phyloP scores from a whole-genome alignment of 2,329 filamentous ascomycete genomes.

The Pseudomassariella vexata region DNA sequence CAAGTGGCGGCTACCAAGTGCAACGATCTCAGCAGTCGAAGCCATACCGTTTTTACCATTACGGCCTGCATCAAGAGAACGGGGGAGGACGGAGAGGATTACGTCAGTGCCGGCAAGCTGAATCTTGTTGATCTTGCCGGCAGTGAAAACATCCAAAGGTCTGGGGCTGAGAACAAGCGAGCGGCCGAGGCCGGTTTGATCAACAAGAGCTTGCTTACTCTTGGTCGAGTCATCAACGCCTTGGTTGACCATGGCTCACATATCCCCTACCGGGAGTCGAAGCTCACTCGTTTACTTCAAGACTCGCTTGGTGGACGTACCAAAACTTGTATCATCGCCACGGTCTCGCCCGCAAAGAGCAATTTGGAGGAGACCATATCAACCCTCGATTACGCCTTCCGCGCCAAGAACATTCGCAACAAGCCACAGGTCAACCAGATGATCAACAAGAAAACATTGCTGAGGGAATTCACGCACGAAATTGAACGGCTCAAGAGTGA shows the following conservation, averaged over 20 bases:
- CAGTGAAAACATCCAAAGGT: slow-evolving; percentile 95
- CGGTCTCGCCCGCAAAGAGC: slow-evolving; percentile 86
- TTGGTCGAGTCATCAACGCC: slow-evolving; percentile 95
- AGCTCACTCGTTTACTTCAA: slow-evolving; percentile 89
- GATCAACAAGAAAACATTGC: slow-evolving; percentile 86
- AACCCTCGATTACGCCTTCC: slow-evolving; percentile 94
- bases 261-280: slow-evolving; percentile 90
- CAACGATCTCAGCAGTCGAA: slow-evolving; percentile 94
- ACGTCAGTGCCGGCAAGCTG: slow-evolving; percentile 84
- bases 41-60: slow-evolving; percentile 96
- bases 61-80: slow-evolving; percentile 83
- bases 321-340: slow-evolving; percentile 98
- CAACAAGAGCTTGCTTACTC: slow-evolving; percentile 93
- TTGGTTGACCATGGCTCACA: slow-evolving; percentile 85
- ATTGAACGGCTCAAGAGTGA: slow-evolving; percentile 95
- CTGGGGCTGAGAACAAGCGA: slow-evolving; percentile 95
- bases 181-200: slow-evolving; percentile 93
- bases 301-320: slow-evolving; percentile 93
- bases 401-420: slow-evolving; percentile 97
- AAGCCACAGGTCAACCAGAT: slow-evolving; percentile 93
- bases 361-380: slow-evolving; percentile 98
- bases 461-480: slow-evolving; percentile 84
- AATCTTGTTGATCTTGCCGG: slow-evolving; percentile 96
- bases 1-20: slow-evolving; percentile 99
- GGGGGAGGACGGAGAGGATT: slow-evolving; percentile 80